phyloP scores from a whole-genome alignment of 768 basidiomycete genomes.

The Russula foetens region DNA sequence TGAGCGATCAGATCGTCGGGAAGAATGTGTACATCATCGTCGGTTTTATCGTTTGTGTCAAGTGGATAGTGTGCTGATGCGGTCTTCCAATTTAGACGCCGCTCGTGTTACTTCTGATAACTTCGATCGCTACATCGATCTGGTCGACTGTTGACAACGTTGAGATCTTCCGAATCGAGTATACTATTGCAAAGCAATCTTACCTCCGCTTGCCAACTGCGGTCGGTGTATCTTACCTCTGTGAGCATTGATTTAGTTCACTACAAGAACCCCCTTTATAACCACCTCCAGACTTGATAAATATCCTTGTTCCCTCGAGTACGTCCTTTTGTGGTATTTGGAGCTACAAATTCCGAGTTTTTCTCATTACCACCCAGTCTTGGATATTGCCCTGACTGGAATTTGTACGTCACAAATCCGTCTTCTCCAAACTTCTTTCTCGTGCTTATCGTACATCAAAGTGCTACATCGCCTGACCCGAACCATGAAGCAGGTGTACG shows the following conservation, averaged over 20 bases:
- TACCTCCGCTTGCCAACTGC: not conserved
- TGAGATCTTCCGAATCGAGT: not conserved
- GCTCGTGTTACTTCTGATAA: slow-evolving; percentile 1
- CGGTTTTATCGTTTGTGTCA: too few relatives aligned
- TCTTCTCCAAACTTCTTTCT: not conserved
- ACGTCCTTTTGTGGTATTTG: not conserved
- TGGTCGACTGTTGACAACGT: not conserved
- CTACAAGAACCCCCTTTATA: not conserved
- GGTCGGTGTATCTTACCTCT: not conserved
- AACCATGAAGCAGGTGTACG: slow-evolving; percentile 6
- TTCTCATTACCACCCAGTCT: not conserved
- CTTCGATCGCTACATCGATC: not conserved
- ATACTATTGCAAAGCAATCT: not conserved
- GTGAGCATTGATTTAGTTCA: not conserved
- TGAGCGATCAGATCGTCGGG: not conserved
- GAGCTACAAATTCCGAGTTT: not conserved
- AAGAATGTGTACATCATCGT: not conserved
- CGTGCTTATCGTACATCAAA: not conserved
- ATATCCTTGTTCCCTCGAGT: slow-evolving; percentile 7
- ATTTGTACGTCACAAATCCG: not conserved
- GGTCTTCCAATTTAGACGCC: not conserved
- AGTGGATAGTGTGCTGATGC: not conserved
- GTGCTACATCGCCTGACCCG: not conserved
- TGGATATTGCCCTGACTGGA: not conserved
- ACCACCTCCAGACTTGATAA: not conserved